Base-by-base conservation (phyloP, 805 yeast species). In the Komagataella pastoris region DNA sequence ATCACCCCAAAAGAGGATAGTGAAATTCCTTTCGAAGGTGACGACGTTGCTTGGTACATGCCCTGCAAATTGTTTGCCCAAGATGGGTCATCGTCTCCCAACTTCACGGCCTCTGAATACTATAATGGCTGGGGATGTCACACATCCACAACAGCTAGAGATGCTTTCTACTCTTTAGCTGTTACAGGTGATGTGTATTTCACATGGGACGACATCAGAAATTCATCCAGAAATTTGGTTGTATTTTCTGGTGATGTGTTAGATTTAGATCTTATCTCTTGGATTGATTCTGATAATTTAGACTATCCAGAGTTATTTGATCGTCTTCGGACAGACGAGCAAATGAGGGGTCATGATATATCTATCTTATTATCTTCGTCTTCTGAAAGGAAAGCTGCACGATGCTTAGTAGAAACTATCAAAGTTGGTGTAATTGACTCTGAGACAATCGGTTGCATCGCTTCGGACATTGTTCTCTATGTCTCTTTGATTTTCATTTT, bases 71-170 rank as follows among this genome's bases (percentile, higher is more conserved):
- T 85, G 36, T 70, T 78, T 51, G 66, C 70, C 46, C 84, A 79
- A 58, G 87, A 88, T 63, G 96, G 96, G 3, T 74, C 93, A 1
- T 65, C 85, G 2, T 52, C 66, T 24, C 85, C 87, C 45, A 85
- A 86, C 63, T 75, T 75, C 55, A 77, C 89, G 1, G 65, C 69
- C 24, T 74, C 73, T 18, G 40, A 30, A 5, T 80, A 81, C 61
- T 90, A 89, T 64, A 68, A 73, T 48, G 97, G 97, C 7, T 89
- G 87, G 79, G 95, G 91, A 1, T 91, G 98, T 64, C 97, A 93
- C 67, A 86, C 97, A 1, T 75, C 87, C 3, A 59, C 74, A 6
- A 56, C 61, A 1, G 90, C 96, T 0, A 79, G 98, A 61, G 65
- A 75, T 2, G 74, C 85, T 1, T 91, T 77, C 62, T 86, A 85